Base-by-base conservation (phyloP, 148 eudicot genomes). In the Chenopodium formosanum region DNA sequence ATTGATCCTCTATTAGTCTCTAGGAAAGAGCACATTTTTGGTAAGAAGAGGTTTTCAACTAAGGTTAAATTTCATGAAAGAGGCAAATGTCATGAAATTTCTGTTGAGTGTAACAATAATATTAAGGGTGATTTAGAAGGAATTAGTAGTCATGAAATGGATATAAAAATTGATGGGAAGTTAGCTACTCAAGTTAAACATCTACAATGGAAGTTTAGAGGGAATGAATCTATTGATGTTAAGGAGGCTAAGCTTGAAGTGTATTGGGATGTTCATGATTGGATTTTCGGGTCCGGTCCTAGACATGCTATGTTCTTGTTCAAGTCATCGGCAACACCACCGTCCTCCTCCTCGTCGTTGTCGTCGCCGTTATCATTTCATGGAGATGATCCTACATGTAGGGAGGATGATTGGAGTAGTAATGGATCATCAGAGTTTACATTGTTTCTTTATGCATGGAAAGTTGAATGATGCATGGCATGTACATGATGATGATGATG, bases 211-310 rank as follows among this genome's bases (percentile, higher is more conserved):
- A 95, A 95, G 66, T 95, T 95, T 68, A 90, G 98, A 74, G 98
- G 98, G 1, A 95, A 95, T 34, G 91, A 91, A 67, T 76, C 81
- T 1, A 85, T 95, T 69, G 88, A 86, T 68, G 79, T 93, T 48
- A 85, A 88, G 31, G 90, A 85, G 81, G 85, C 81, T 34, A 89
- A 88, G 77, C 84, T 95, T 3, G 98, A 95, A 79, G 93, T 93
- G 27, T 95, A 86, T 75, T 95, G 97, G 96, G 98, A 95, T 88
- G 93, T 95, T 67, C 98, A 95, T 88, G 97, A 93, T 72, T 95
- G 98, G 98, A 84, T 95, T 4, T 95, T 95, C 70, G 91, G 92
- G 76, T 90, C 93, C 40, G 95, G 97, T 50, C 87, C 92, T 48
- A 87, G 97, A 80, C 92, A 93, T 69, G 98, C 92, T 0, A 84